Base-by-base conservation (phyloP, 2,329 filamentous ascomycete species). In the Hypomyces rosellus region DNA sequence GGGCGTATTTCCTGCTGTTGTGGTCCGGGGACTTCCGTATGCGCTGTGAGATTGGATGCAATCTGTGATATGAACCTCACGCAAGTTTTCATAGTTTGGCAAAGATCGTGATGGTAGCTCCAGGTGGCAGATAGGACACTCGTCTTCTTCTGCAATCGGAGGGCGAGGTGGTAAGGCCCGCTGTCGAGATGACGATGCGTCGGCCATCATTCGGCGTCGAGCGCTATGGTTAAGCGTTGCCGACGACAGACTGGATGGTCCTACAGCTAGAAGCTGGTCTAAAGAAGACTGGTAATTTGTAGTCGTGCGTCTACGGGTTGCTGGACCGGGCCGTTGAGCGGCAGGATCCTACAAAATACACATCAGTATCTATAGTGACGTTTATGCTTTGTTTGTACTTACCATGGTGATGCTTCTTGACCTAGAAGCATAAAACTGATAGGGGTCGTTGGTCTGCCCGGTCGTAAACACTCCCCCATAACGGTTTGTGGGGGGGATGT, bases 91-190 rank as follows among this genome's bases (percentile, higher is more conserved):
- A 50, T 70, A 80, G 54, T 82, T 74, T 2, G 74, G 64, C 2
- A 84, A 69, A 4, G 64, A 65, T 15, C 73, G 71, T 2, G 80
- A 76, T 1, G 87, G 86, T 3, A 90, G 74, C 66, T 89, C 85
- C 36, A 74, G 69, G 60, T 88, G 86, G 59, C 88, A 92, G 41
- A 91, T 78, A 1, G 87, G 87, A 54, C 88, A 92, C 59, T 89
- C 85, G 62, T 91, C 87, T 61, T 90, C 87, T 63, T 91, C 88
- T 5, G 75, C 73, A 59, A 79, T 74, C 50, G 77, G 79, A 1
- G 71, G 74, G 11, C 72, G 73, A 4, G 69, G 72, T 1, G 69
- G 72, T 36, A 68, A 61, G 25, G 66, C 69, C 20, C 68, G 71
- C 37, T 65, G 70, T 15, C 65, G 60, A 4, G 68, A 66, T 2